Evolutionary conservation across 768 basidiomycete genomes (phyloP).

Genomic region (Mycena belliarum): DNA sequence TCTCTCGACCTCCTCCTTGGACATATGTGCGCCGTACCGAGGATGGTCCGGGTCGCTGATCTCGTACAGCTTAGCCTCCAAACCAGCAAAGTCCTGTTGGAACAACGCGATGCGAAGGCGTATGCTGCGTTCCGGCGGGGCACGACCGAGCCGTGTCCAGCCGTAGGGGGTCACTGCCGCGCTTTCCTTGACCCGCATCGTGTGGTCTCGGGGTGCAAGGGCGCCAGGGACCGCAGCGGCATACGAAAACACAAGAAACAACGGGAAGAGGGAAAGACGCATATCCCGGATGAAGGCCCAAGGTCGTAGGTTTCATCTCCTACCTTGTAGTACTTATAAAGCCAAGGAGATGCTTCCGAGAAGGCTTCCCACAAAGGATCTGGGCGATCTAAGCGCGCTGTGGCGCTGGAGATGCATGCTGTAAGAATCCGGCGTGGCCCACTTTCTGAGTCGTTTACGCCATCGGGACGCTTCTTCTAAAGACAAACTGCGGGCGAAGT

Average conservation of each 20-base stretch:
- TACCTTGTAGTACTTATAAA: constrained; percentile 15
- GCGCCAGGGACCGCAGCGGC: constrained; percentile 26
- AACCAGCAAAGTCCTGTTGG: constrained; percentile 48
- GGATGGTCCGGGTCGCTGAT: constrained; percentile 57
- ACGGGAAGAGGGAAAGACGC: constrained; percentile 15
- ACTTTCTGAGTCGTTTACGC: constrained; percentile 23
- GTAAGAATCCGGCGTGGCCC: constrained; percentile 18
- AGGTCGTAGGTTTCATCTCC: constrained; percentile 20
- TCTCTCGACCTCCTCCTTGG: constrained; percentile 65
- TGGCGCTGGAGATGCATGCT: constrained; percentile 19
- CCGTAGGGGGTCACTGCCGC: constrained; percentile 46
- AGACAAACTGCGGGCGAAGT: constrained; percentile 21
- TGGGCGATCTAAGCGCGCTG: constrained; percentile 23
- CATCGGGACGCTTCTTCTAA: constrained; percentile 24
- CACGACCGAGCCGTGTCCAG: constrained; percentile 45
- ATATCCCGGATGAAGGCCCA: constrained; percentile 11
- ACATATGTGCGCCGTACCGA: constrained; percentile 57
- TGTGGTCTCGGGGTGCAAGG: constrained; percentile 17
- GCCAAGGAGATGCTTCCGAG: constrained; percentile 14
- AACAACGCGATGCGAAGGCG: constrained; percentile 59
- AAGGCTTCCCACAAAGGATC: constrained; percentile 13
- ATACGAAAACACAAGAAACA: constrained; percentile 23
- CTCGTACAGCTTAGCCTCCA: constrained; percentile 57
- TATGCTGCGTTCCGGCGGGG: constrained; percentile 48
- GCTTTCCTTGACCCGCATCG: constrained; percentile 49